These are phyloP conservation scores for Candida frijolesensis DNA, from an alignment of 1,139 yeast genomes.

Conservation along the genomic window DNA sequence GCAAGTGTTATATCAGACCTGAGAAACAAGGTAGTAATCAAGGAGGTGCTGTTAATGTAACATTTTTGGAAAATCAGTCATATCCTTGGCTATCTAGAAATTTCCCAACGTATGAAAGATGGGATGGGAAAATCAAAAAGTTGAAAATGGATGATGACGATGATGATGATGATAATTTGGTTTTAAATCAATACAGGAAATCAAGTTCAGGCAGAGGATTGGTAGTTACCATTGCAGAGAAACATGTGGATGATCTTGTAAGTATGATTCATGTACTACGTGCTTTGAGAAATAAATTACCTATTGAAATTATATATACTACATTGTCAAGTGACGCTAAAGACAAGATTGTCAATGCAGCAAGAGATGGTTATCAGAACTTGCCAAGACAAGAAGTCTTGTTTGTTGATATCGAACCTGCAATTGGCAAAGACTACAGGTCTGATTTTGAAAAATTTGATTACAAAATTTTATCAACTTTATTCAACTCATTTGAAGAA, in stretches of 20 bases:
- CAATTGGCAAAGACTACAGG: conserved; percentile 29
- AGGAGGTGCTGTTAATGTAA: conserved; percentile 4
- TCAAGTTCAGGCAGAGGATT: conserved; percentile 28
- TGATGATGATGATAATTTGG: conserved; percentile 22
- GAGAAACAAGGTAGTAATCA: conserved; percentile 7
- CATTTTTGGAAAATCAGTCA: not conserved
- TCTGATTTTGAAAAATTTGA: conserved; percentile 39
- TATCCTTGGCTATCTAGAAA: conserved; percentile 19
- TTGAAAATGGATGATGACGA: conserved; percentile 42
- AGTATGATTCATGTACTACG: conserved; percentile 35
- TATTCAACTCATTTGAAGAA: conserved; percentile 55
- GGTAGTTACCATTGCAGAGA: conserved; percentile 37
- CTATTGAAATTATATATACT: conserved; percentile 36
- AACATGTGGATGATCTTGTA: conserved; percentile 28
- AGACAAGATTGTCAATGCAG: conserved; percentile 26
- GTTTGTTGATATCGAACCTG: conserved; percentile 42
- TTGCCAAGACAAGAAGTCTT: conserved; percentile 43
- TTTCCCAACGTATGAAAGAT: conserved; percentile 46
- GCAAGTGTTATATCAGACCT: conserved; percentile 41
- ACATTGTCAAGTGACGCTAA: conserved; percentile 26
- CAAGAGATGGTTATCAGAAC: conserved; percentile 24
- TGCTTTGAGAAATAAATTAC: conserved; percentile 32
- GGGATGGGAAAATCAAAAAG: conserved; percentile 42
- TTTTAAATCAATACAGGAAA: conserved; percentile 15
- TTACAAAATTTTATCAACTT: conserved; percentile 51